Conservation (phyloP, 345 rosid genomes). For the Eucalyptus sp. region DNA sequence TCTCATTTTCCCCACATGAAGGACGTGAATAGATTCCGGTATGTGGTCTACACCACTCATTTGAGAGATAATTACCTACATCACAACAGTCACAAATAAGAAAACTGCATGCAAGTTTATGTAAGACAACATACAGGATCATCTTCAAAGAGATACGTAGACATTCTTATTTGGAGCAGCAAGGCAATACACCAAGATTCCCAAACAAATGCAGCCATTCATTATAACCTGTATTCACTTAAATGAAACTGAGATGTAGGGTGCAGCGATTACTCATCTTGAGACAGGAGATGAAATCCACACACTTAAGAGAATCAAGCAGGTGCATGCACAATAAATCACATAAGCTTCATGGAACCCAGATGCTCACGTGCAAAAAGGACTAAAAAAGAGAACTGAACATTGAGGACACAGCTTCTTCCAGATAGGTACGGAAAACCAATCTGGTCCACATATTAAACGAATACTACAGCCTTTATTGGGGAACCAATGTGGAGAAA, state of each 20-base stretch:
- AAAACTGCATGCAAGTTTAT: not conserved
- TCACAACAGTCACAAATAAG: not conserved
- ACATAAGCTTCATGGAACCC: not conserved
- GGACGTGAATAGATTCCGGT: slow-evolving; percentile 71
- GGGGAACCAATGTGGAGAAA: not conserved
- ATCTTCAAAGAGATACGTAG: not conserved
- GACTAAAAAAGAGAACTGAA: not conserved
- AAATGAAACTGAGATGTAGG: not conserved
- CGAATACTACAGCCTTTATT: not conserved
- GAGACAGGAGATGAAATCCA: not conserved
- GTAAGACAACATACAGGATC: not conserved
- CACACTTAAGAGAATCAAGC: not conserved
- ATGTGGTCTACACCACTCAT: slow-evolving; percentile 55
- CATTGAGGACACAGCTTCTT: not conserved
- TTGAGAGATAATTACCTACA: slow-evolving; percentile 75
- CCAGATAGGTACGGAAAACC: not conserved
- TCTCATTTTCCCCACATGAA: slow-evolving; percentile 97
- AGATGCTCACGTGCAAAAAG: not conserved
- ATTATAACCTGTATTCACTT: not conserved
- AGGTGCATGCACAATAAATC: not conserved
- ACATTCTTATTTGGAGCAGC: not conserved
- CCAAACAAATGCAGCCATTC: not conserved
- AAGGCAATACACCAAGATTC: not conserved
- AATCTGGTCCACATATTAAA: not conserved
- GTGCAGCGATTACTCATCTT: not conserved